Percentiles rank a stretch among this genome's conserved stretches.
Conservation (phyloP, 805 yeast genomes). For the Diddensiella santjacobensis region DNA sequence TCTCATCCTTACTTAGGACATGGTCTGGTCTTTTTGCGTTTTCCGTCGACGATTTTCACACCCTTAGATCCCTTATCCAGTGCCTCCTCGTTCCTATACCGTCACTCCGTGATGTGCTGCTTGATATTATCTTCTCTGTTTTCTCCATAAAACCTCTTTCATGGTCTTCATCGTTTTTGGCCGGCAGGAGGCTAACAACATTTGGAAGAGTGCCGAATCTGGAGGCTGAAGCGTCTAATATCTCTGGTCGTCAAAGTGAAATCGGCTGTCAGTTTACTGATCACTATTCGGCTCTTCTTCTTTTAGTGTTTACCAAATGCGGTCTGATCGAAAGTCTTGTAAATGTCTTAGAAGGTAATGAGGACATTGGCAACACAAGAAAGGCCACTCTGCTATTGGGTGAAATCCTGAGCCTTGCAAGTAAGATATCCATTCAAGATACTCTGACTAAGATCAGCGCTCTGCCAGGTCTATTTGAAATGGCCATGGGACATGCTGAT, state of each 20-base stretch:
- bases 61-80: slow-evolving; percentile 53
- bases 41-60: slow-evolving; percentile 51
- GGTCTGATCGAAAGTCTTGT: slow-evolving; percentile 50
- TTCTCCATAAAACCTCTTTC: slow-evolving; percentile 58
- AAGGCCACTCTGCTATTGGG: slow-evolving; percentile 65
- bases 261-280: slow-evolving; percentile 34
- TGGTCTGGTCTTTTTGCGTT: slow-evolving; percentile 75
- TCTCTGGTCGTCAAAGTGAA: slow-evolving; percentile 3
- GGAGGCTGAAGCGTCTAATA: slow-evolving; percentile 37
- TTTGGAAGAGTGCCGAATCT: slow-evolving; percentile 29
- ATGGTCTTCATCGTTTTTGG: slow-evolving; percentile 41
- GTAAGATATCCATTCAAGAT: slow-evolving; percentile 51
- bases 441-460: slow-evolving; percentile 29
- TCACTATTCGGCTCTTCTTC: slow-evolving; percentile 64
- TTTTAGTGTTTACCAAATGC: slow-evolving; percentile 52
- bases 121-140: slow-evolving; percentile 69
- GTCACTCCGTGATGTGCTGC: slow-evolving; percentile 50
- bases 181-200: slow-evolving; percentile 28
- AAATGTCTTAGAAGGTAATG: slow-evolving; percentile 39
- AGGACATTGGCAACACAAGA: slow-evolving; percentile 44
- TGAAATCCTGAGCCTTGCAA: slow-evolving; percentile 54
- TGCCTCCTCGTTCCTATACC: slow-evolving; percentile 61
- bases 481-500: slow-evolving; percentile 23
- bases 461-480: slow-evolving; percentile 27
- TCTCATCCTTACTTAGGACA: slow-evolving; percentile 59